Conservation (phyloP, 257 asterid species). For the Solanum appendiculatum region DNA sequence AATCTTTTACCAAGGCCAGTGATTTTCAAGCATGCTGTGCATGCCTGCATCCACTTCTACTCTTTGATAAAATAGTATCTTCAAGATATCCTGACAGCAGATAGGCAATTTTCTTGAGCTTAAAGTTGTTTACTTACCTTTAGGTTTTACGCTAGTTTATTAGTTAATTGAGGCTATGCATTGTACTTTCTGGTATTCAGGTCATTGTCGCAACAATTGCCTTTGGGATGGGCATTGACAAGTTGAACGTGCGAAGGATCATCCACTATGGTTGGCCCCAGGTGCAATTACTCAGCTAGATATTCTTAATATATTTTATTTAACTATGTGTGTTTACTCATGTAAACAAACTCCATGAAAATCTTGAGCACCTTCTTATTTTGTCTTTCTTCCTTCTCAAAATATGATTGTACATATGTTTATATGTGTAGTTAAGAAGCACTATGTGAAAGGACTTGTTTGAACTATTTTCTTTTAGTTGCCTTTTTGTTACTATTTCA, state of each 20-base stretch:
- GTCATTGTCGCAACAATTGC: conserved; percentile 86
- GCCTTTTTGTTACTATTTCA: not conserved
- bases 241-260: conserved; percentile 60
- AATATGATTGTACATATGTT: not conserved
- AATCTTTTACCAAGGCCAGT: not conserved
- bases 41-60: not conserved
- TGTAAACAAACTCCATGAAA: not conserved
- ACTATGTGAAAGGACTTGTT: not conserved
- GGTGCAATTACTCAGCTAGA: conserved; percentile 23
- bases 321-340: not conserved
- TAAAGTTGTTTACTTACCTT: not conserved
- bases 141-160: not conserved
- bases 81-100: not conserved
- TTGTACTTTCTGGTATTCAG: conserved; percentile 21
- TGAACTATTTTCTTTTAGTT: not conserved
- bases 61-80: not conserved
- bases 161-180: not conserved
- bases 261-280: conserved; percentile 93
- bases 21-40: not conserved
- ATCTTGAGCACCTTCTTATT: not conserved
- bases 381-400: not conserved
- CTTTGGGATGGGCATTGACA: conserved; percentile 90
- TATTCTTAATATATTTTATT: not conserved
- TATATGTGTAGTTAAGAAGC: not conserved
- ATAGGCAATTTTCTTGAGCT: not conserved